These are phyloP conservation scores for Mortierella sp. DNA, from an alignment of 371 early-diverging fungal species.

Conservation along the genomic window DNA sequence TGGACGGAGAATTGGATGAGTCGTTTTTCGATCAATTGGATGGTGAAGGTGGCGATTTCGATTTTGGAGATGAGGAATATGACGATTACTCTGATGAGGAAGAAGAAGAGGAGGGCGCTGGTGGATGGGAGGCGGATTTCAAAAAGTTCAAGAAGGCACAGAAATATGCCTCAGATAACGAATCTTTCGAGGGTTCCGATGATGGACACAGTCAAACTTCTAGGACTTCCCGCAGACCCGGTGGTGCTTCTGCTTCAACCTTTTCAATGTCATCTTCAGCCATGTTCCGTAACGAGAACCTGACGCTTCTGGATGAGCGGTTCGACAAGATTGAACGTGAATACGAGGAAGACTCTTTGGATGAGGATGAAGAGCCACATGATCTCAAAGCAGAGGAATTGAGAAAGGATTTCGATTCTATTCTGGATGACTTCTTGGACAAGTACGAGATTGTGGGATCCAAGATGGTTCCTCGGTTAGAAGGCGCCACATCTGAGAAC, in stretches of 20 bases:
- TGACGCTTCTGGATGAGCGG: slow-evolving; percentile 91
- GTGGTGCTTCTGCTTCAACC: slow-evolving; percentile 49
- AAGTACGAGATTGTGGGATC: slow-evolving; percentile 85
- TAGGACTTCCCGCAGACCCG: slow-evolving; percentile 32
- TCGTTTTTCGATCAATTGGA: slow-evolving; percentile 80
- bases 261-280: slow-evolving; percentile 92
- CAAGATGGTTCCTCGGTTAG: slow-evolving; percentile 74
- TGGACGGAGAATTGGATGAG: slow-evolving; percentile 82
- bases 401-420: slow-evolving; percentile 75
- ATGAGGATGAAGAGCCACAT: slow-evolving; percentile 76
- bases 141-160: slow-evolving; percentile 68
- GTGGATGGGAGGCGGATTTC: slow-evolving; percentile 77
- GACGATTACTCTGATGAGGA: slow-evolving; percentile 62
- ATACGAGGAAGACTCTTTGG: slow-evolving; percentile 72
- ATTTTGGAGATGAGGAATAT: slow-evolving; percentile 65
- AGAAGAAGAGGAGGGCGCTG: slow-evolving; percentile 57
- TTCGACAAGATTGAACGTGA: slow-evolving; percentile 89
- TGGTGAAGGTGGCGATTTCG: slow-evolving; percentile 60
- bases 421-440: slow-evolving; percentile 92
- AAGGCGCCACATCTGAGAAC: slow-evolving; percentile 72
- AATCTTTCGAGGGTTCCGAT: slow-evolving; percentile 57
- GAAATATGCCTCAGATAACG: slow-evolving; percentile 48
- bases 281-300: slow-evolving; percentile 91
- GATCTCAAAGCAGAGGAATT: slow-evolving; percentile 59
- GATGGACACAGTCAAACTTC: slow-evolving; percentile 45